phyloP scores from a whole-genome alignment of 192 early-diverging fungal genomes.

The Entrophospora sp. region DNA sequence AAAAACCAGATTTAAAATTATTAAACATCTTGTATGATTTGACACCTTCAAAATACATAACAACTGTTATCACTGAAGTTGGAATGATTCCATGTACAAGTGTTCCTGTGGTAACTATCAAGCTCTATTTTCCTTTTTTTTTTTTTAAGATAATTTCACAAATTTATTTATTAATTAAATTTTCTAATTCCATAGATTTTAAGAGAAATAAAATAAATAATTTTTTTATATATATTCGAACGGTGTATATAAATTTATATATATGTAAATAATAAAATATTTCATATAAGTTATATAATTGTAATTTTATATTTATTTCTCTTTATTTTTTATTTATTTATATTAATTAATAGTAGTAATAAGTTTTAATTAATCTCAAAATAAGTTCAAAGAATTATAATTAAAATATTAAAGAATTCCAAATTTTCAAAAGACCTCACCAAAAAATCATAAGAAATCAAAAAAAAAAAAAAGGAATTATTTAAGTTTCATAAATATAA shows the following conservation, averaged over 20 bases:
- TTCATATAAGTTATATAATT: background rate
- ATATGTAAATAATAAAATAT: background rate
- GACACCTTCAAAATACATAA: conserved; percentile 89
- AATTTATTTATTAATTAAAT: conserved; percentile 27
- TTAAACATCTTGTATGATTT: conserved; percentile 92
- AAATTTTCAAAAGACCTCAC: too few relatives aligned
- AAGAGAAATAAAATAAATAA: background rate
- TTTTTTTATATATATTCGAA: background rate
- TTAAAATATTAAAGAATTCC: too few relatives aligned
- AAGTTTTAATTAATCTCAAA: too few relatives aligned
- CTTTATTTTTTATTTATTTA: background rate
- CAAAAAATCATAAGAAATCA: too few relatives aligned
- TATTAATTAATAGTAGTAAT: background rate
- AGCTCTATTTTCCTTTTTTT: background rate
- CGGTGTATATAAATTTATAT: background rate
- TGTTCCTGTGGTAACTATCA: conserved; percentile 56
- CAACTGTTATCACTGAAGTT: conserved; percentile 83
- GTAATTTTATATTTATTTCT: background rate
- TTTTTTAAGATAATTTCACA: background rate
- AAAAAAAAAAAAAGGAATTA: too few relatives aligned
- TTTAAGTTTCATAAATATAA: conserved; percentile 37
- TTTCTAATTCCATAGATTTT: background rate
- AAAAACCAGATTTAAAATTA: conserved; percentile 66
- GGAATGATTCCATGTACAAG: conserved; percentile 87
- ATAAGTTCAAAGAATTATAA: too few relatives aligned